Evolutionary conservation across 2,329 filamentous ascomycete species (phyloP).

Genomic region (Diplodia mutila): DNA sequence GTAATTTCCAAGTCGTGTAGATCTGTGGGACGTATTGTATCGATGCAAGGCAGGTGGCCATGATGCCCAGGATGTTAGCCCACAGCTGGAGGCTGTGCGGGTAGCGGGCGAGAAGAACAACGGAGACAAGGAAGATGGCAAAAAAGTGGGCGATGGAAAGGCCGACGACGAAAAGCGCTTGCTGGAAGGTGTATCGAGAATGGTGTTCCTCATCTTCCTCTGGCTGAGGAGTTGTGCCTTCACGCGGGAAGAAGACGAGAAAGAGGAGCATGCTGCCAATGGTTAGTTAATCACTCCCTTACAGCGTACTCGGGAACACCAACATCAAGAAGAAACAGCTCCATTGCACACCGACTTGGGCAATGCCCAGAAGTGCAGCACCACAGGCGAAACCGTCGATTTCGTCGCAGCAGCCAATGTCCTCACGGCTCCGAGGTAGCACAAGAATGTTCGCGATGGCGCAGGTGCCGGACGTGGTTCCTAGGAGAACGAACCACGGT

Average conservation of each 20-base stretch:
- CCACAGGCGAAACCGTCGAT: constrained; percentile 82
- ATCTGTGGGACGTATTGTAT: constrained; percentile 97
- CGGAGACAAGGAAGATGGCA: constrained; percentile 66
- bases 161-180: constrained; percentile 74
- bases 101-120: constrained; percentile 67
- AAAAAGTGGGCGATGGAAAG: constrained; percentile 76
- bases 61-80: constrained; percentile 84
- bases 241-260: constrained; percentile 80
- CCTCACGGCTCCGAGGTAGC: constrained; percentile 77
- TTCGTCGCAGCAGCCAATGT: constrained; percentile 83
- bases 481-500: constrained; percentile 93
- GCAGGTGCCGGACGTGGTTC: constrained; percentile 84
- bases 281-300: background rate
- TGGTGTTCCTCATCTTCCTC: constrained; percentile 35
- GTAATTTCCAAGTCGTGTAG: constrained; percentile 82
- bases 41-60: constrained; percentile 75
- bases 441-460: constrained; percentile 92
- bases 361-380: constrained; percentile 83
- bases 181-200: constrained; percentile 65
- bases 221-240: constrained; percentile 28
- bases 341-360: constrained; percentile 91
- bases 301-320: constrained; percentile 38
- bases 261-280: constrained; percentile 79
- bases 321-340: constrained; percentile 90
- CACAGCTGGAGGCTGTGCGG: constrained; percentile 71